These are phyloP conservation scores for Crataegus laevigata DNA, from an alignment of 306 rosid species.

Conservation along the genomic window DNA sequence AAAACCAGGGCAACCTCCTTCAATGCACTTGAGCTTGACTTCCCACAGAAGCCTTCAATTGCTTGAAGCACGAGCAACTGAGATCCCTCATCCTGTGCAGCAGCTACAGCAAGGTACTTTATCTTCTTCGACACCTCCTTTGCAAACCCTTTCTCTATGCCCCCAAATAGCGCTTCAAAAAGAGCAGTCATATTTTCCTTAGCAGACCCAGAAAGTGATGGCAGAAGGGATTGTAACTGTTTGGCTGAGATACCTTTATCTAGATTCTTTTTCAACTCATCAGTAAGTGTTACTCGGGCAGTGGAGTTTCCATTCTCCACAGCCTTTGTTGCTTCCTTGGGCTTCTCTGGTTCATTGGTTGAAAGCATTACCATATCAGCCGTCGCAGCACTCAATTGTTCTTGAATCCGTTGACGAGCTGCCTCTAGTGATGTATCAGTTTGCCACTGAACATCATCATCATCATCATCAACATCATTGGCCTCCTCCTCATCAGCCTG, in stretches of 20 bases:
- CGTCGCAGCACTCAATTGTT: slow-evolving; percentile 53
- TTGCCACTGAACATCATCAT: slow-evolving; percentile 46
- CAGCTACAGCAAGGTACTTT: slow-evolving; percentile 35
- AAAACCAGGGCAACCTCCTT: slow-evolving; percentile 52
- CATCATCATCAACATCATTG: not conserved
- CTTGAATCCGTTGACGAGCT: slow-evolving; percentile 50
- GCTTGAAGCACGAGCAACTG: slow-evolving; percentile 35
- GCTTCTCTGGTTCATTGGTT: slow-evolving; percentile 38
- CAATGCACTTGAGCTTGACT: slow-evolving; percentile 23
- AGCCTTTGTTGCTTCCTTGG: slow-evolving; percentile 3
- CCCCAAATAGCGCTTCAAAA: slow-evolving; percentile 34
- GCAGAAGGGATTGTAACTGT: slow-evolving; percentile 27
- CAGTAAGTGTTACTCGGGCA: slow-evolving; percentile 16
- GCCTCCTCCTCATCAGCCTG: slow-evolving; percentile 30
- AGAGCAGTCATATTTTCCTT: slow-evolving; percentile 51
- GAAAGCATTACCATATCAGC: slow-evolving; percentile 70
- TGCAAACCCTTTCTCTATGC: slow-evolving; percentile 44
- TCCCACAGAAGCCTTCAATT: slow-evolving; percentile 35
- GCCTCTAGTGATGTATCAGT: slow-evolving; percentile 60
- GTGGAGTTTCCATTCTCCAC: slow-evolving; percentile 23
- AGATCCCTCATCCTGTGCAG: slow-evolving; percentile 30
- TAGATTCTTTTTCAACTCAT: slow-evolving; percentile 35
- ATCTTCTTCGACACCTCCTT: slow-evolving; percentile 38
- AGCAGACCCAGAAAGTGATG: slow-evolving; percentile 19
- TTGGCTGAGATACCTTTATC: slow-evolving; percentile 30